These are phyloP conservation scores for Micromonas commoda DNA, from an alignment of 139 green algal species.

Conservation along the genomic window DNA sequence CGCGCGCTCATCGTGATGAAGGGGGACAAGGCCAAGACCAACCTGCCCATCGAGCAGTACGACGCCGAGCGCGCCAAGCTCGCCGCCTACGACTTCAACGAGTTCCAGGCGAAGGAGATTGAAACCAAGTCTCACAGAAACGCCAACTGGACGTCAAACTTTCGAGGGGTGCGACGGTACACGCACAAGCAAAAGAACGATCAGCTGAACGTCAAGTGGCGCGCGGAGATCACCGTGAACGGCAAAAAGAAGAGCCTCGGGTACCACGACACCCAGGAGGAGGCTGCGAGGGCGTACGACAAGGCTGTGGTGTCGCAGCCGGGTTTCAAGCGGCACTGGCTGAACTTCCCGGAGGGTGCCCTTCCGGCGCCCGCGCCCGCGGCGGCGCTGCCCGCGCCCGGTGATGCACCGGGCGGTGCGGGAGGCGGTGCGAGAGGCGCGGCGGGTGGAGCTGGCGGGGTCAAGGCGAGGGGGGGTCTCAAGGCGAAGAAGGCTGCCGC, in stretches of 20 bases:
- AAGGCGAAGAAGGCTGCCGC: not conserved
- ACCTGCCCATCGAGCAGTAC: not conserved
- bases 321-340: not conserved
- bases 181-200: not conserved
- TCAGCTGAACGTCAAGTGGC: slow-evolving; percentile 12
- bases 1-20: slow-evolving; percentile 22
- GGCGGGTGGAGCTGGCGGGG: no score
- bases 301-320: not conserved
- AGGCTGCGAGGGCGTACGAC: slow-evolving; percentile 28
- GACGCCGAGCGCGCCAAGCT: not conserved
- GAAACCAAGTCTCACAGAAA: not conserved
- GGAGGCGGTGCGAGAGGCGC: no score
- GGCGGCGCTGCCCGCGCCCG: no score
- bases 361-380: no score
- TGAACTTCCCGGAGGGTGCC: slow-evolving; percentile 4
- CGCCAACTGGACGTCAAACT: slow-evolving; percentile 2
- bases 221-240: not conserved
- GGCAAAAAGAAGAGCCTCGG: slow-evolving; percentile 46
- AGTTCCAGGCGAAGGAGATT: not conserved
- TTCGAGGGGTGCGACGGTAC: not conserved
- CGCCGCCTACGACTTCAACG: not conserved
- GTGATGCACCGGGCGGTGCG: no score
- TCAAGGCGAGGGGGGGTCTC: not conserved
- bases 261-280: slow-evolving; percentile 46
- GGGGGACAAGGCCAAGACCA: slow-evolving; percentile 5